Evolutionary conservation across 768 basidiomycete species (phyloP).

Genomic region (Coprinopsis strossmayeri): DNA sequence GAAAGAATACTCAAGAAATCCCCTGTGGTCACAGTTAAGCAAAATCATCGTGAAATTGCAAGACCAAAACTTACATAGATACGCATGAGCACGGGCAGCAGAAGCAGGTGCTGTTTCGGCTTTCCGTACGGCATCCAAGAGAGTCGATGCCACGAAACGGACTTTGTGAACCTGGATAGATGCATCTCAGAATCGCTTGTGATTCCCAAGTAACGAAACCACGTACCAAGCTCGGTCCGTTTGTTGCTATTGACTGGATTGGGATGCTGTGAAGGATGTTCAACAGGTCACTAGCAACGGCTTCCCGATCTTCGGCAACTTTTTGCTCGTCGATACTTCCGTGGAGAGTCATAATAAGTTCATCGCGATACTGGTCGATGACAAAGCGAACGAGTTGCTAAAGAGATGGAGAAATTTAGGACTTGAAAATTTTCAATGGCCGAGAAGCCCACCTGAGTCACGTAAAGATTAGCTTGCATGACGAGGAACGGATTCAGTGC

Average conservation of each 20-base stretch:
- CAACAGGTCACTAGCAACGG: slow-evolving; percentile 81
- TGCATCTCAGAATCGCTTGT: slow-evolving; percentile 7
- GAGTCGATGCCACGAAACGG: slow-evolving; percentile 85
- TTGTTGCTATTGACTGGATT: slow-evolving; percentile 88
- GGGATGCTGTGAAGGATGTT: slow-evolving; percentile 88
- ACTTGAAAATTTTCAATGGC: background rate
- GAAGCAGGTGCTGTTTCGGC: slow-evolving; percentile 75
- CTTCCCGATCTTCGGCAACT: slow-evolving; percentile 70
- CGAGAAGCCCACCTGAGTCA: slow-evolving; percentile 64
- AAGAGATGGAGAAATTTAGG: background rate
- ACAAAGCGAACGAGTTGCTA: slow-evolving; percentile 93
- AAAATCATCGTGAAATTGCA: background rate
- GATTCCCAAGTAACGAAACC: background rate
- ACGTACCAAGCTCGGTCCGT: slow-evolving; percentile 68
- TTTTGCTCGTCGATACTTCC: slow-evolving; percentile 57
- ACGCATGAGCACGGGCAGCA: slow-evolving; percentile 80
- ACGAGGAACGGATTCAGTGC: slow-evolving; percentile 88
- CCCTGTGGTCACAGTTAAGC: slow-evolving; percentile 43
- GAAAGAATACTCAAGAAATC: slow-evolving; percentile 88
- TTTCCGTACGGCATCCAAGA: slow-evolving; percentile 79
- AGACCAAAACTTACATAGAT: slow-evolving; percentile 57
- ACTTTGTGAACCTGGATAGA: slow-evolving; percentile 75
- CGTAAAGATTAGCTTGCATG: slow-evolving; percentile 88
- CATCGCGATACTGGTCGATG: slow-evolving; percentile 87
- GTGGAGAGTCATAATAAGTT: slow-evolving; percentile 65